Evolutionary conservation across 495 filamentous ascomycete genomes (phyloP).

Genomic region (Annulohypoxylon moriforme): DNA sequence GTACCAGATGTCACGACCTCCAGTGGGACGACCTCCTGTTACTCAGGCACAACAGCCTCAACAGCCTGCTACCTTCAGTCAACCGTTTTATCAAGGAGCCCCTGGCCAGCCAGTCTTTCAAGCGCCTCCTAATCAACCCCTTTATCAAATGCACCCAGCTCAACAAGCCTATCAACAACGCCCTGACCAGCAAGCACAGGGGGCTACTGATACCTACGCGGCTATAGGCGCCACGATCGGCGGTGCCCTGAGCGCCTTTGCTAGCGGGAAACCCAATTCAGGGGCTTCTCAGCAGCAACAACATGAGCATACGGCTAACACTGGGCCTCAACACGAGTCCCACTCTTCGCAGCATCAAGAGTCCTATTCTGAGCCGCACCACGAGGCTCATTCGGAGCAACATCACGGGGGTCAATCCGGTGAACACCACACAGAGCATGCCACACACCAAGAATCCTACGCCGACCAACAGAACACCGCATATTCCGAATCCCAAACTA

Average conservation of each 20-base stretch:
- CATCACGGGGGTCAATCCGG: slow-evolving; percentile 9
- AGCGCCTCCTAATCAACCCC: slow-evolving; percentile 14
- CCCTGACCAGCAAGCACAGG: slow-evolving; percentile 19
- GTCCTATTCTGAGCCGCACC: slow-evolving; percentile 9
- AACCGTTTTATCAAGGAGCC: slow-evolving; percentile 21
- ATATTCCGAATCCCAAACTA: slow-evolving; percentile 19
- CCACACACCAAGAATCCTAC: slow-evolving; percentile 3
- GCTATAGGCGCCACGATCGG: slow-evolving; percentile 33
- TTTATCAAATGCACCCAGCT: slow-evolving; percentile 28
- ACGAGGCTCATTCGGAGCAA: slow-evolving; percentile 9
- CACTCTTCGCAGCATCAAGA: slow-evolving; percentile 17
- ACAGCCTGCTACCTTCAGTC: slow-evolving; percentile 13
- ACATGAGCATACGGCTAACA: slow-evolving; percentile 11
- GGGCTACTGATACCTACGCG: slow-evolving; percentile 28
- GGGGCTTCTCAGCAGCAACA: slow-evolving; percentile 19
- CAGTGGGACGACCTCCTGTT: slow-evolving; percentile 26
- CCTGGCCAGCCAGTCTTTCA: slow-evolving; percentile 20
- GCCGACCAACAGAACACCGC: slow-evolving; percentile 16
- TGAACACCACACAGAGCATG: not conserved
- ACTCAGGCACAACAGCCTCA: slow-evolving; percentile 31
- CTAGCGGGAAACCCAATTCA: not conserved
- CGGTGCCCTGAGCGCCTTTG: slow-evolving; percentile 22
- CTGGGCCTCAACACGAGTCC: slow-evolving; percentile 26
- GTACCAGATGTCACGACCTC: slow-evolving; percentile 29
- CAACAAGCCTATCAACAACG: slow-evolving; percentile 11